Evolutionary conservation across 2,329 filamentous ascomycete species (phyloP).

Genomic region (Monosporascus ibericus): DNA sequence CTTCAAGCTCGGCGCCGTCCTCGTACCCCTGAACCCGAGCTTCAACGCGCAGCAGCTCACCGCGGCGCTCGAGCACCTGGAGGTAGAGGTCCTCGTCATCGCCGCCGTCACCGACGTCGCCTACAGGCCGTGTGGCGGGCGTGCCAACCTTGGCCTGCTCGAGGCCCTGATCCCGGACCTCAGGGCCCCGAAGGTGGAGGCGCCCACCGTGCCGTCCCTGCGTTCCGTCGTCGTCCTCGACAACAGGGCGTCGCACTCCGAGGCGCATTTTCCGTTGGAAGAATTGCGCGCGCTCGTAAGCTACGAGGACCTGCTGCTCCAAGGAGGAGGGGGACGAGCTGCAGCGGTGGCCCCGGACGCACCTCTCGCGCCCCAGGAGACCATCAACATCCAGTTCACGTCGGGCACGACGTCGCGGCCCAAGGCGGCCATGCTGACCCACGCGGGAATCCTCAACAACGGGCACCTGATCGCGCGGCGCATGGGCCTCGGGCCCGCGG

Average conservation of each 20-base stretch:
- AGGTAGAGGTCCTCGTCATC: slow-evolving; percentile 68
- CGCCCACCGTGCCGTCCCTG: slow-evolving; percentile 59
- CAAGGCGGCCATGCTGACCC: slow-evolving; percentile 85
- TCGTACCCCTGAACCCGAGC: slow-evolving; percentile 88
- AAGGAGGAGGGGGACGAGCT: slow-evolving; percentile 22
- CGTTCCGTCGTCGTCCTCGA: slow-evolving; percentile 69
- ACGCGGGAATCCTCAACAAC: slow-evolving; percentile 88
- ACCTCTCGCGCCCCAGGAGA: slow-evolving; percentile 55
- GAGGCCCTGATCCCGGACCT: slow-evolving; percentile 38
- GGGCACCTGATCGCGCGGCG: slow-evolving; percentile 75
- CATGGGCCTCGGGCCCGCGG: slow-evolving; percentile 70
- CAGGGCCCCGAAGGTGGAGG: slow-evolving; percentile 26
- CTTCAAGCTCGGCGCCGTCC: slow-evolving; percentile 88
- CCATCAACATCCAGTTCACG: slow-evolving; percentile 95
- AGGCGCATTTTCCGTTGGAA: slow-evolving; percentile 37
- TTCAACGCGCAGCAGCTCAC: slow-evolving; percentile 78
- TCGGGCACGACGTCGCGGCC: slow-evolving; percentile 87
- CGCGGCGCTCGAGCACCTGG: slow-evolving; percentile 71
- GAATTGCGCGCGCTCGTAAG: slow-evolving; percentile 37
- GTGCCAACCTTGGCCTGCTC: slow-evolving; percentile 46
- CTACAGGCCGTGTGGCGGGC: slow-evolving; percentile 49
- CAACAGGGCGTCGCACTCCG: slow-evolving; percentile 54
- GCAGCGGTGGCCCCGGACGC: slow-evolving; percentile 37
- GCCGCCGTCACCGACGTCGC: slow-evolving; percentile 83
- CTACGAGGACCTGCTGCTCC: slow-evolving; percentile 34